Evolutionary conservation across 2,329 filamentous ascomycete genomes (phyloP).

Genomic region (Lasiodiplodia sp.): DNA sequence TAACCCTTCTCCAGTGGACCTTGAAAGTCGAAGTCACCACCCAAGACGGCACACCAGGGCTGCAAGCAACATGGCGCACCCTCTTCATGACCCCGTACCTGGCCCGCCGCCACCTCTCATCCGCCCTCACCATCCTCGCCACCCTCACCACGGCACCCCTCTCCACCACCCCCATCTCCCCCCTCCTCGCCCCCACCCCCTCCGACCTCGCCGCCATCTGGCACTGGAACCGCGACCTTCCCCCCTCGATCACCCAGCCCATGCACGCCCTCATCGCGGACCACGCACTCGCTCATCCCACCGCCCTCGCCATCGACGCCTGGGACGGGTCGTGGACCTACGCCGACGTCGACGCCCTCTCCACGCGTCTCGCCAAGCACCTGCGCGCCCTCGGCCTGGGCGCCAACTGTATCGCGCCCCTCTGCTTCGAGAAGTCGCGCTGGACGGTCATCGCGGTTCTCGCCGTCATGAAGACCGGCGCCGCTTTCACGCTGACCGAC

Average conservation of each 20-base stretch:
- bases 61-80: conserved; percentile 53
- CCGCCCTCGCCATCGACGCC: conserved; percentile 56
- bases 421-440: conserved; percentile 34
- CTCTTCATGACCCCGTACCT: conserved; percentile 54
- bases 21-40: conserved; percentile 29
- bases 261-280: conserved; percentile 58
- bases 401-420: conserved; percentile 21
- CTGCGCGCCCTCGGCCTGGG: conserved; percentile 11
- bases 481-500: background rate
- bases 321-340: conserved; percentile 61
- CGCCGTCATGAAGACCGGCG: conserved; percentile 34
- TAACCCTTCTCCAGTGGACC: background rate
- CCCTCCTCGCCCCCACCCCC: conserved; percentile 43
- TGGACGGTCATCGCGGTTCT: conserved; percentile 32
- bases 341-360: conserved; percentile 49
- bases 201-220: conserved; percentile 57
- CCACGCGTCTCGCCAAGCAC: background rate
- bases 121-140: conserved; percentile 47
- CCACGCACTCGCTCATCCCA: conserved; percentile 43
- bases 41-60: conserved; percentile 39
- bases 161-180: conserved; percentile 40
- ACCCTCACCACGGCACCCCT: conserved; percentile 40
- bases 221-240: conserved; percentile 55
- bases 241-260: conserved; percentile 54
- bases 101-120: conserved; percentile 52